Conservation (phyloP, 441 rosid species). For the Pelargonium cotyledonis region DNA sequence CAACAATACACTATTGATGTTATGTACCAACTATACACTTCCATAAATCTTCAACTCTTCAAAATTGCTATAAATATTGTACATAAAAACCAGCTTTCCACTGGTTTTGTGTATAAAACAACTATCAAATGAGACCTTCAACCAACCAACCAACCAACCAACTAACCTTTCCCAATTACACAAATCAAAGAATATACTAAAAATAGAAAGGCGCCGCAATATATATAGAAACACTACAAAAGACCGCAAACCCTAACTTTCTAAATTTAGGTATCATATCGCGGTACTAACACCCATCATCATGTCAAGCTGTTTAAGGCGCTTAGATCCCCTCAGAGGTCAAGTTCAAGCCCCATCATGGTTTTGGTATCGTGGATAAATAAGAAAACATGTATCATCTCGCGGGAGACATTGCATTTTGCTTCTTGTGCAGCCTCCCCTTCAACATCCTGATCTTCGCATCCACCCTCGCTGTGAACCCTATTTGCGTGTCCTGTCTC, state of each 20-base stretch:
- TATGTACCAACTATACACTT: too few relatives aligned
- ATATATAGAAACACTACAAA: background rate
- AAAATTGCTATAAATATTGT: conserved; percentile 28
- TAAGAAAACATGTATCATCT: conserved; percentile 19
- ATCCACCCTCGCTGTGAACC: conserved; percentile 61
- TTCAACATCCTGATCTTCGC: conserved; percentile 37
- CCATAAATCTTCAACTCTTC: conserved; percentile 27
- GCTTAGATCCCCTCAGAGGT: too few relatives aligned
- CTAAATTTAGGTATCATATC: conserved; percentile 10
- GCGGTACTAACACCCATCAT: too few relatives aligned
- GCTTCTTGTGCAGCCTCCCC: conserved; percentile 71
- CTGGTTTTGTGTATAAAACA: conserved; percentile 7
- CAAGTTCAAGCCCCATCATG: too few relatives aligned
- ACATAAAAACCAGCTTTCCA: conserved; percentile 32
- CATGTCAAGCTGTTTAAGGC: too few relatives aligned
- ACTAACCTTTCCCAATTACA: conserved; percentile 14
- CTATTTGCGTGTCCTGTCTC: conserved; percentile 37
- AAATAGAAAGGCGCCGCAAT: conserved; percentile 11
- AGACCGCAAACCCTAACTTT: conserved; percentile 1
- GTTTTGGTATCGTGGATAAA: background rate
- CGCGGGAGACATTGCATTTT: too few relatives aligned
- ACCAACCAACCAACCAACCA: background rate
- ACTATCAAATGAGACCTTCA: conserved; percentile 21
- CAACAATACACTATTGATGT: too few relatives aligned
- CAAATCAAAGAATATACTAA: conserved; percentile 6